Conservation (phyloP, 2,329 filamentous ascomycete genomes). For the Dryadomyces quercus-mongolicae region DNA sequence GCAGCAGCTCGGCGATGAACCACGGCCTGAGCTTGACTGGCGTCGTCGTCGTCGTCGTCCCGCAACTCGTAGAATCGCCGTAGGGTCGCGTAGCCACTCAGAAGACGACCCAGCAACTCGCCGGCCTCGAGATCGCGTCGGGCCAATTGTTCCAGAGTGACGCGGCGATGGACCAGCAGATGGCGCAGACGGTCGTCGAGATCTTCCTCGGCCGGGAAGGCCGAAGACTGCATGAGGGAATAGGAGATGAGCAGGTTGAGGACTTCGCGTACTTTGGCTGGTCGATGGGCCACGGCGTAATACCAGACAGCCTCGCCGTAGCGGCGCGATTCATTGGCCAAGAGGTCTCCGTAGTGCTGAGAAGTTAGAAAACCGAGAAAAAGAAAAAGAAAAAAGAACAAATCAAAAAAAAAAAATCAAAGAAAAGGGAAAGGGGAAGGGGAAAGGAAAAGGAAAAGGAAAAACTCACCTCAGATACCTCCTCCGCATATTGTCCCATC, state of each 20-base stretch:
- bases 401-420: background rate
- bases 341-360: conserved; percentile 70
- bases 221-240: conserved; percentile 73
- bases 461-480: conserved; percentile 63
- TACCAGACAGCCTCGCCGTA: conserved; percentile 85
- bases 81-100: conserved; percentile 86
- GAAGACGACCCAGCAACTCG: conserved; percentile 67
- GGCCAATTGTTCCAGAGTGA: conserved; percentile 60
- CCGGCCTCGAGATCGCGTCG: conserved; percentile 70
- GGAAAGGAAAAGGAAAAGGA: background rate
- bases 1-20: conserved; percentile 59
- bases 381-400: background rate
- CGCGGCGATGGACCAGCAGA: conserved; percentile 60
- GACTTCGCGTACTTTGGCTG: conserved; percentile 70
- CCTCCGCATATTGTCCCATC: conserved; percentile 66
- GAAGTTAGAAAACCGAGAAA: background rate
- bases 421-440: background rate
- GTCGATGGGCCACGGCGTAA: conserved; percentile 73
- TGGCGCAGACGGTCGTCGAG: conserved; percentile 61
- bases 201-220: conserved; percentile 59
- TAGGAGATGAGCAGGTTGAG: conserved; percentile 79
- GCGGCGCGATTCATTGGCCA: conserved; percentile 58
- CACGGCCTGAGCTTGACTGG: conserved; percentile 27
- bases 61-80: conserved; percentile 85
- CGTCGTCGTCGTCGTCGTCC: conserved; percentile 30